Conservation (phyloP, 2,329 filamentous ascomycete genomes). For the Pseudogymnoascus verrucosus region DNA sequence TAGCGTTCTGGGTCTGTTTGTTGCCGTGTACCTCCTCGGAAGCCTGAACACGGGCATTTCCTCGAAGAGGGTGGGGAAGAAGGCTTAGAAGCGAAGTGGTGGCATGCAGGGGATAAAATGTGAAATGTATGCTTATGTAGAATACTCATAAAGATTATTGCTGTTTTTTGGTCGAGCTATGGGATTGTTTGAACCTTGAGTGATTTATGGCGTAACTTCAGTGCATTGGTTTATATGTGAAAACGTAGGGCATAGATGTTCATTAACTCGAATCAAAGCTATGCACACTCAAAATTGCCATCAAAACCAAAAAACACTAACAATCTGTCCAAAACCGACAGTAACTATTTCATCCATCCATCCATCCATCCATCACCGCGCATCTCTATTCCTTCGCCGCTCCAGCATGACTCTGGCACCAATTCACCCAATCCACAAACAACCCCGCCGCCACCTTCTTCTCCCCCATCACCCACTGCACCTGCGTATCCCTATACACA, state of each 20-base stretch:
- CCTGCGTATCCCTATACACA: constrained; percentile 57
- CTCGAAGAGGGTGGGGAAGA: not conserved
- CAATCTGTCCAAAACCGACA: not conserved
- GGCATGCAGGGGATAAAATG: not conserved
- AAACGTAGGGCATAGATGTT: not conserved
- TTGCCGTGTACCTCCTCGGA: constrained; percentile 65
- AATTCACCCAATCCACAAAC: constrained; percentile 68
- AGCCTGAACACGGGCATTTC: constrained; percentile 25
- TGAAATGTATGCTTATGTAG: constrained; percentile 8
- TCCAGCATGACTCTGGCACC: constrained; percentile 47
- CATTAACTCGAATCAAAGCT: not conserved
- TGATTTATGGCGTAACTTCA: not conserved
- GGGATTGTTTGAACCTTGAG: not conserved
- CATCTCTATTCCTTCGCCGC: not conserved
- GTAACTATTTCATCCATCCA: not conserved
- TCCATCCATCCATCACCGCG: not conserved
- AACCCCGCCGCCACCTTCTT: constrained; percentile 56
- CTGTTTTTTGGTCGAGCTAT: not conserved
- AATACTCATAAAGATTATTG: constrained; percentile 7
- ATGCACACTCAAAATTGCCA: not conserved
- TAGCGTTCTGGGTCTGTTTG: constrained; percentile 67
- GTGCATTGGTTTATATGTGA: not conserved
- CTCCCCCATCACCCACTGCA: constrained; percentile 48
- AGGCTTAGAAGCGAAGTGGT: not conserved
- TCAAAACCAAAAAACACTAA: not conserved